A percentile compares a stretch with the other conserved stretches of the same genome.
phyloP scores from a whole-genome alignment of 306 rosid species.

The Citrullus colocynthis region DNA sequence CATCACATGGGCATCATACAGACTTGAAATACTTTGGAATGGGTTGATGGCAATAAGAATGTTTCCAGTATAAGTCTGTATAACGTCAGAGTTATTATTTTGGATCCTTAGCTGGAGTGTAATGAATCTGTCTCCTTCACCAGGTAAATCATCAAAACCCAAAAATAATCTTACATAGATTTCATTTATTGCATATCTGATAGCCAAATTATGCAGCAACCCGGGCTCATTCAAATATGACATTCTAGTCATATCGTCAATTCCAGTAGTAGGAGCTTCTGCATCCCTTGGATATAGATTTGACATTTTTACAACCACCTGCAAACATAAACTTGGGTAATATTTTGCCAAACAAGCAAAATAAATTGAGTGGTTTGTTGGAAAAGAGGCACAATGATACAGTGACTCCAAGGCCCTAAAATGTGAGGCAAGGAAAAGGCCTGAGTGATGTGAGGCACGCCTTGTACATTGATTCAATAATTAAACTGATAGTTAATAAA shows the following conservation, averaged over 20 bases:
- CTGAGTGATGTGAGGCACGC: background rate
- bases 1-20: conserved; percentile 56
- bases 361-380: background rate
- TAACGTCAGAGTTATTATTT: conserved; percentile 27
- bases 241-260: conserved; percentile 87
- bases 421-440: background rate
- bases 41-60: conserved; percentile 96
- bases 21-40: conserved; percentile 51
- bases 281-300: conserved; percentile 59
- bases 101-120: conserved; percentile 20
- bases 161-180: conserved; percentile 63
- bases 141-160: conserved; percentile 13
- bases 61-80: conserved; percentile 90
- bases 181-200: conserved; percentile 56
- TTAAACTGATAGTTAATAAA: background rate
- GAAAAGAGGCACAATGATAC: background rate
- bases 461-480: background rate
- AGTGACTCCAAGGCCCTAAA: background rate
- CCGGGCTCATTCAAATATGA: conserved; percentile 90
- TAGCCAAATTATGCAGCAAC: conserved; percentile 64
- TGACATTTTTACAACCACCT: conserved; percentile 63
- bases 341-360: background rate
- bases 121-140: conserved; percentile 16
- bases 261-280: conserved; percentile 50
- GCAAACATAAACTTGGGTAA: conserved; percentile 1